Conservation (phyloP, 1,284 basidiomycete species). For the Sporisorium exsertum region DNA sequence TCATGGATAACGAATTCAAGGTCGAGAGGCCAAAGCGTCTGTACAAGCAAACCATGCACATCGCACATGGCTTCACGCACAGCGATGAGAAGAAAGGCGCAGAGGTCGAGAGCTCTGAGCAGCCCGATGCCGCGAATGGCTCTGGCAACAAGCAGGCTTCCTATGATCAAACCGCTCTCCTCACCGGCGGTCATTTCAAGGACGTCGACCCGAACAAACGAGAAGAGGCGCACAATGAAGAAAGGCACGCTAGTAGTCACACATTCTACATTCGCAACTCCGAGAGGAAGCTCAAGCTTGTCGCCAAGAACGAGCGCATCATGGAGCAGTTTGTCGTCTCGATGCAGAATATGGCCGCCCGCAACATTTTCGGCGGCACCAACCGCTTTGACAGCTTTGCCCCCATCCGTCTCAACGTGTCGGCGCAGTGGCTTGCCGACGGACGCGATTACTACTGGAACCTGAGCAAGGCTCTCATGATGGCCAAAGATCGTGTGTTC, state of each 20-base stretch:
- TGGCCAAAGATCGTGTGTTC: constrained; percentile 81
- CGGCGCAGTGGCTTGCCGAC: constrained; percentile 98
- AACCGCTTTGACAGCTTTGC: constrained; percentile 86
- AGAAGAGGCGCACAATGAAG: constrained; percentile 41
- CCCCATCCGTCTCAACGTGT: constrained; percentile 90
- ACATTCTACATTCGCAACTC: constrained; percentile 94
- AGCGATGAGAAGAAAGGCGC: constrained; percentile 42
- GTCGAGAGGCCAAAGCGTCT: constrained; percentile 75
- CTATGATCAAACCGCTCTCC: constrained; percentile 58
- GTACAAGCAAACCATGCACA: constrained; percentile 67
- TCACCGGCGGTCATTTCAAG: constrained; percentile 62
- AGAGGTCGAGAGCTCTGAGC: constrained; percentile 40
- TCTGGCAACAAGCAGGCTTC: constrained; percentile 27
- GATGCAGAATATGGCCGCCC: constrained; percentile 82
- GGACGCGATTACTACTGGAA: constrained; percentile 76
- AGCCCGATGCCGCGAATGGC: constrained; percentile 24
- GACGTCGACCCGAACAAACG: constrained; percentile 39
- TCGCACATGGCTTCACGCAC: constrained; percentile 52
- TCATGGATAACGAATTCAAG: constrained; percentile 88
- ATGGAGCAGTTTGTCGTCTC: constrained; percentile 98
- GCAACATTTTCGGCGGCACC: constrained; percentile 81
- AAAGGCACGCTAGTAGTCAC: constrained; percentile 75
- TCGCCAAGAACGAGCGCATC: constrained; percentile 90
- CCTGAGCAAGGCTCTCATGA: constrained; percentile 88
- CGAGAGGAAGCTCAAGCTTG: constrained; percentile 87